A percentile compares a stretch with the other conserved stretches of the same genome.
These are phyloP conservation scores for Tilletiopsis washingtonensis DNA, from an alignment of 1,284 basidiomycete genomes.

Conservation along the genomic window DNA sequence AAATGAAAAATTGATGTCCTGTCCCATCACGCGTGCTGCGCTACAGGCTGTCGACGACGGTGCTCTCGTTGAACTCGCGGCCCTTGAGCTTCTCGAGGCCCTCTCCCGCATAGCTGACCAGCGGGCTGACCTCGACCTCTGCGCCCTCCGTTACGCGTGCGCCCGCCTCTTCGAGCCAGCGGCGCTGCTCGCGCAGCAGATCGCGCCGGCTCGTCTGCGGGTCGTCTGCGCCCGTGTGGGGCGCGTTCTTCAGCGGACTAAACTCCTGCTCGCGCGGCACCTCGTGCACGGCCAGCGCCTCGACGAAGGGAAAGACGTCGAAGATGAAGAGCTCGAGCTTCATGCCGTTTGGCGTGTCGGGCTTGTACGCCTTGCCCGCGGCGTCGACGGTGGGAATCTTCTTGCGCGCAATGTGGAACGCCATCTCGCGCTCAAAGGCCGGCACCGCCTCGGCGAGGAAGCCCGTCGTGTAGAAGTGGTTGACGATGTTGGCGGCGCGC, in stretches of 20 bases:
- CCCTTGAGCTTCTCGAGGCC: constrained; percentile 74
- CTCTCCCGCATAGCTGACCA: constrained; percentile 83
- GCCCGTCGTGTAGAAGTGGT: constrained; percentile 90
- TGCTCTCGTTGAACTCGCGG: constrained; percentile 56
- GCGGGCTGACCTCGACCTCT: constrained; percentile 84
- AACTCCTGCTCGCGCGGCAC: constrained; percentile 85
- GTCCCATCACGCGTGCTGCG: no score
- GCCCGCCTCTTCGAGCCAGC: constrained; percentile 75
- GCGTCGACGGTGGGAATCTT: constrained; percentile 73
- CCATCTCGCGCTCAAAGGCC: constrained; percentile 73
- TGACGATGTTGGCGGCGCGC: constrained; percentile 93
- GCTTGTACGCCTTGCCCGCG: constrained; percentile 64
- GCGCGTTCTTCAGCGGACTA: constrained; percentile 93
- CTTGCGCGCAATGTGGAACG: constrained; percentile 96
- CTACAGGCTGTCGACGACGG: constrained; percentile 8
- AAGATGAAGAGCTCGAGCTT: constrained; percentile 99
- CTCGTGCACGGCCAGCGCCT: constrained; percentile 73
- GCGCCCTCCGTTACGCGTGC: constrained; percentile 62
- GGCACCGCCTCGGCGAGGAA: constrained; percentile 73
- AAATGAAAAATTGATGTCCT: no score
- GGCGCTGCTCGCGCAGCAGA: constrained; percentile 76
- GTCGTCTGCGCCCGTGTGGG: constrained; percentile 85
- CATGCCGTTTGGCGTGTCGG: constrained; percentile 89
- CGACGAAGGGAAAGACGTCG: constrained; percentile 93
- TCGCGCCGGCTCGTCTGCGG: constrained; percentile 83